phyloP scores from a whole-genome alignment of 768 basidiomycete species.

The Pisolithus tinctorius region DNA sequence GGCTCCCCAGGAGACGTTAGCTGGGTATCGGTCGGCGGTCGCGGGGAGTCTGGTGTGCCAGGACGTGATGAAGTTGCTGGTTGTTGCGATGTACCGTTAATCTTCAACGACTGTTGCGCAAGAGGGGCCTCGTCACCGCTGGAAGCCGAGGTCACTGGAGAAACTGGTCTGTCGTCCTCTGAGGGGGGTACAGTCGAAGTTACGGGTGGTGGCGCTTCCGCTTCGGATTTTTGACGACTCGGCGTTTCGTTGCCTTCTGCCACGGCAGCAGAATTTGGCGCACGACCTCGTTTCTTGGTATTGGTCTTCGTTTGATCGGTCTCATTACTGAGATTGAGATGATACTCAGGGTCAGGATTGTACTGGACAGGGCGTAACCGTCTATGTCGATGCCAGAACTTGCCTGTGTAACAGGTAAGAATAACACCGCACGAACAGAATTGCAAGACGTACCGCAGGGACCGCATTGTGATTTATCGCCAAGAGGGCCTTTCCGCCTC shows the following conservation, averaged over 20 bases:
- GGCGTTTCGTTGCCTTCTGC: slow-evolving; percentile 50
- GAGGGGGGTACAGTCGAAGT: slow-evolving; percentile 24
- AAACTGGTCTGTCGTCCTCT: slow-evolving; percentile 51
- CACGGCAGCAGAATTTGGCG: slow-evolving; percentile 13
- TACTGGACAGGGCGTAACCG: slow-evolving; percentile 77
- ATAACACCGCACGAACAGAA: slow-evolving; percentile 2
- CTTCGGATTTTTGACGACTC: slow-evolving; percentile 31
- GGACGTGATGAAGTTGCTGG: slow-evolving; percentile 12
- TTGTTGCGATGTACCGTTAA: slow-evolving; percentile 41
- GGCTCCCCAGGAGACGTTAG: slow-evolving; percentile 16
- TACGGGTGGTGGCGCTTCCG: slow-evolving; percentile 29
- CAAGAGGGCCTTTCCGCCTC: slow-evolving; percentile 81
- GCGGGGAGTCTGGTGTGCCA: slow-evolving; percentile 22
- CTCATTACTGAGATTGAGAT: slow-evolving; percentile 51
- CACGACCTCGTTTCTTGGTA: slow-evolving; percentile 43
- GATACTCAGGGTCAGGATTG: slow-evolving; percentile 67
- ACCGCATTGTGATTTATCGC: slow-evolving; percentile 87
- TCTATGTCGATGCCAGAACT: slow-evolving; percentile 85
- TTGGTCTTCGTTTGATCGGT: slow-evolving; percentile 46
- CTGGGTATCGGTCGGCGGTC: slow-evolving; percentile 2
- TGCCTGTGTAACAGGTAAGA: slow-evolving; percentile 43
- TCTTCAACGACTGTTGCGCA: slow-evolving; percentile 52
- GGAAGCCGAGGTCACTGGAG: slow-evolving; percentile 67
- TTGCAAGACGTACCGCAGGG: slow-evolving; percentile 59
- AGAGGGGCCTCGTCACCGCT: slow-evolving; percentile 70